Conservation (phyloP, 169 alveolate species). For the Plasmodium cynomolgi region DNA sequence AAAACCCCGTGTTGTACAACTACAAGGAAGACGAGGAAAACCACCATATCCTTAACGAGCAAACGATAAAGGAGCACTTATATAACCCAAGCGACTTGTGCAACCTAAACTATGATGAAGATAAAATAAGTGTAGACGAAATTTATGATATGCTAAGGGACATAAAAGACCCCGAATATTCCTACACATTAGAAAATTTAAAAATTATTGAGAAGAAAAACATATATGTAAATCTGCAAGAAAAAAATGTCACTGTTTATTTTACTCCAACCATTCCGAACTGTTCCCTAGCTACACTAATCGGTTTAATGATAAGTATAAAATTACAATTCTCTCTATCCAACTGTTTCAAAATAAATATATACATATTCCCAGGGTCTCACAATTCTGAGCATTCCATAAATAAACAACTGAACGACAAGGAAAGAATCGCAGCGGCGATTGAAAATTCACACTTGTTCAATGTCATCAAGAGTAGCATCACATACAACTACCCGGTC, state of each 20-base stretch:
- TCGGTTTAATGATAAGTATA: constrained; percentile 95
- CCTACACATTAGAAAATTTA: constrained; percentile 96
- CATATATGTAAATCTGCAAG: constrained; percentile 87
- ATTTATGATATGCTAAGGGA: constrained; percentile 92
- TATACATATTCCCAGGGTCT: constrained; percentile 86
- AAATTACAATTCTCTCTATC: constrained; percentile 94
- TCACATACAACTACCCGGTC: constrained; percentile 41
- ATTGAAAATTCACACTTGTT: constrained; percentile 91
- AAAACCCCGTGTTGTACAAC: constrained; percentile 49
- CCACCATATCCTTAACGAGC: constrained; percentile 13
- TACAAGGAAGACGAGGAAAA: constrained; percentile 21
- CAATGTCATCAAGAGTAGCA: constrained; percentile 82
- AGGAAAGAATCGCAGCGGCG: constrained; percentile 98
- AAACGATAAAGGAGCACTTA: constrained; percentile 24
- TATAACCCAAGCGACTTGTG: constrained; percentile 59
- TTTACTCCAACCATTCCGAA: constrained; percentile 99
- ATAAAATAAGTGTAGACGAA: constrained; percentile 83
- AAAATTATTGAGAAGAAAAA: constrained; percentile 92
- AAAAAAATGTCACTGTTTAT: constrained; percentile 85
- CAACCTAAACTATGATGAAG: constrained; percentile 61
- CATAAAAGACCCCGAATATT: constrained; percentile 98
- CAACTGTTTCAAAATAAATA: constrained; percentile 82
- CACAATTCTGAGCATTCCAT: constrained; percentile 92
- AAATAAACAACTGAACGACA: constrained; percentile 95
- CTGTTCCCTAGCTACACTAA: constrained; percentile 95